Base-by-base conservation (phyloP, 192 early-diverging fungal species). In the Backusella mclennaniae region DNA sequence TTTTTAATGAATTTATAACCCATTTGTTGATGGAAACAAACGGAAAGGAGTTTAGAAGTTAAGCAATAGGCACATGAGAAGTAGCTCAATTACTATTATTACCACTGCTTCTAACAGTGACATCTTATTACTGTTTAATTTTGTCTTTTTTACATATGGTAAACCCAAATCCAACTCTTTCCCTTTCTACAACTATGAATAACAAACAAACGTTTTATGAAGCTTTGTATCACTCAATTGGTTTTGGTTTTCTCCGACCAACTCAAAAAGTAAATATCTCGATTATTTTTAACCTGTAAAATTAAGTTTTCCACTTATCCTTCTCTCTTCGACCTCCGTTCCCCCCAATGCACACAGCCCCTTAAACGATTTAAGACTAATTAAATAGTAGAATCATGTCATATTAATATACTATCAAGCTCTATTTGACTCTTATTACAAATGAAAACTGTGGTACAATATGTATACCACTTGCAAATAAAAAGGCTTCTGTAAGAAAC, bases 261-360 rank as follows among this genome's bases (percentile, higher is more conserved):
- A 4, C 56, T 63, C 12, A 63, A 63, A 63, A 26, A 63, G 56
- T 63, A 63, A 63, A 63, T 63, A 63, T 63, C 56, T 63, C 56
- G 56, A 63, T 63, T 23, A 9, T 14, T 63, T 63, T 29, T 63
- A 29, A 63, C 56, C 56, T 63, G 15, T 63, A 29, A 29, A 63
- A 29, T 63, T 63, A 63, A 12, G 2, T 5, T 26, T 63, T 56
- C 21, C 21, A 21, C 8, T 29, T 26, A 21, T 29, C 21, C 56
- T 63, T 29, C 56, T 26, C 6, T 14, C 56, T 29, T 26, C 12
- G 26, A 9, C 8, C 21, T 21, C 53, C 19, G n/a, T n/a, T 23
- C 53, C 21, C 21, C 1, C 33, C 2, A 33, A 33, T 33, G 33
- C 33, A 33, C 33, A 33, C 2, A 33, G 1, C 7, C 12, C 56